Percentiles rank a stretch among this genome's conserved stretches.
phyloP scores from a whole-genome alignment of 2,329 filamentous ascomycete species.

The Aspergillus brunneoviolaceus region DNA sequence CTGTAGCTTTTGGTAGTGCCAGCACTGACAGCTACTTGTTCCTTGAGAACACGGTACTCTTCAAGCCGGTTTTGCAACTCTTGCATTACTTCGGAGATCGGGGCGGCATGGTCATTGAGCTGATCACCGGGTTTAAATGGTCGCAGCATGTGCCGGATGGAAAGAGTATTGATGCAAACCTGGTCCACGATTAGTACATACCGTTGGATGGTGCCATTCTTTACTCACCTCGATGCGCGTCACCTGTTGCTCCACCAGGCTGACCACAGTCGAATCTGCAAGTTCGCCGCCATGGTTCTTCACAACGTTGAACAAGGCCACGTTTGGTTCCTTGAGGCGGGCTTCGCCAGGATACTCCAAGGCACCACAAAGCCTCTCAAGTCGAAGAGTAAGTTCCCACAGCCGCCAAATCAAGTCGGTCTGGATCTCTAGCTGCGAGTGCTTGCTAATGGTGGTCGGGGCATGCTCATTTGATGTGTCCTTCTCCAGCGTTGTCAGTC shows the following conservation, averaged over 20 bases:
- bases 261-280: constrained; percentile 81
- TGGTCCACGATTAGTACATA: constrained; percentile 39
- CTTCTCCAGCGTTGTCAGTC: constrained; percentile 53
- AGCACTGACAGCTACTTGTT: constrained; percentile 35
- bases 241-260: constrained; percentile 92
- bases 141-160: constrained; percentile 73
- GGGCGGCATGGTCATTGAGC: constrained; percentile 71
- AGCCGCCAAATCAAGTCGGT: constrained; percentile 83
- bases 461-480: constrained; percentile 45
- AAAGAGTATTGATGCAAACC: constrained; percentile 78
- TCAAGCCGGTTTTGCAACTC: constrained; percentile 43
- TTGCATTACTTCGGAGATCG: constrained; percentile 67
- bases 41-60: constrained; percentile 43
- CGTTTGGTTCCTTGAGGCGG: constrained; percentile 75
- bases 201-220: background rate
- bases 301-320: constrained; percentile 74
- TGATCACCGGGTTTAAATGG: constrained; percentile 63
- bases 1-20: constrained; percentile 19
- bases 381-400: constrained; percentile 81
- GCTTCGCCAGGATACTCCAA: constrained; percentile 69
- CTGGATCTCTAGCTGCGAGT: constrained; percentile 72
- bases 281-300: constrained; percentile 76
- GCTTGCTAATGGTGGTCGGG: constrained; percentile 59
- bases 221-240: constrained; percentile 84
- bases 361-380: constrained; percentile 90